Conservation (phyloP, 345 rosid species). For the Salix dunnii region DNA sequence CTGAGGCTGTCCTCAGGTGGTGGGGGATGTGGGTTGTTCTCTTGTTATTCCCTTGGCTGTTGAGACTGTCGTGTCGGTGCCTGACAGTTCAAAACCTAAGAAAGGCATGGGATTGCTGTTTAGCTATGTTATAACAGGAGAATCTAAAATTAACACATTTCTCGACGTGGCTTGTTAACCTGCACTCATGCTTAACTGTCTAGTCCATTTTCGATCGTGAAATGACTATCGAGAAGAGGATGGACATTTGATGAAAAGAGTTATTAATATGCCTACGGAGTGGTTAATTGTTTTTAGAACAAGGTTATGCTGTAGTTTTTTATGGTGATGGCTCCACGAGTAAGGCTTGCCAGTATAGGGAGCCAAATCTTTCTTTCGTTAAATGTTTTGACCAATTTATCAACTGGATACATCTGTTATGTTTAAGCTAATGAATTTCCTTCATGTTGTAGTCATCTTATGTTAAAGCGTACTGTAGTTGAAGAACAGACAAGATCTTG, state of each 20-base stretch:
- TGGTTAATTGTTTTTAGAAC: not conserved
- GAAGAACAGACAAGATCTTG: not conserved
- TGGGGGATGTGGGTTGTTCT: not conserved
- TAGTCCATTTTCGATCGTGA: not conserved
- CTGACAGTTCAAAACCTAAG: not conserved
- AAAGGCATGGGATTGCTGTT: not conserved
- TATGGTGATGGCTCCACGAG: not conserved
- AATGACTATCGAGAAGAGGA: not conserved
- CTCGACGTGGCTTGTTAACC: not conserved
- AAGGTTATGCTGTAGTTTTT: not conserved
- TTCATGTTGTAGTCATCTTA: not conserved
- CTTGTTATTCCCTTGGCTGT: not conserved
- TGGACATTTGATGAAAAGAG: not conserved
- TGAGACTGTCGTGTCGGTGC: slow-evolving; percentile 8
- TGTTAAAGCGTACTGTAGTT: not conserved
- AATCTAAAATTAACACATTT: not conserved
- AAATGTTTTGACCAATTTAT: not conserved
- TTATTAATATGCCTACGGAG: not conserved
- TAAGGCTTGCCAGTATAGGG: not conserved
- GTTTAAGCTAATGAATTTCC: not conserved
- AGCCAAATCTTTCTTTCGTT: not conserved
- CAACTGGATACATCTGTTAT: not conserved
- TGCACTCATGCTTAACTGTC: not conserved
- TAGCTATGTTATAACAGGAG: not conserved
- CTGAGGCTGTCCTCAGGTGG: not conserved